Percentiles rank a stretch among this genome's conserved stretches.
phyloP scores from a whole-genome alignment of 768 basidiomycete genomes.

The Gymnopilus dilepis region DNA sequence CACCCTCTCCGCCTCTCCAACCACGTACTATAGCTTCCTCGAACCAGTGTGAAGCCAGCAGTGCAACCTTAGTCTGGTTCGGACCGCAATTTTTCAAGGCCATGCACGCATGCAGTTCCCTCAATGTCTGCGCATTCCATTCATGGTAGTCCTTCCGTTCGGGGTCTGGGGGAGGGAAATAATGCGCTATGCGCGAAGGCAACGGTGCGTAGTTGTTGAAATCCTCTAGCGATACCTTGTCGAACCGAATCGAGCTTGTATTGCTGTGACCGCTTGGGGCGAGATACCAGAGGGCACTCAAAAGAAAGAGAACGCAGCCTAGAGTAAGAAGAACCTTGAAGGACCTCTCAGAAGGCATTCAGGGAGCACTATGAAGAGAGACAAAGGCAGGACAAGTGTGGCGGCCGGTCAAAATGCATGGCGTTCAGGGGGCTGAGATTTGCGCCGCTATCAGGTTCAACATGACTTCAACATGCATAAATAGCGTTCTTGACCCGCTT shows the following conservation, averaged over 20 bases:
- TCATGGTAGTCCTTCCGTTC: constrained; percentile 30
- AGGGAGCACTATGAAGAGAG: neutral
- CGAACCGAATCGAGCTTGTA: neutral
- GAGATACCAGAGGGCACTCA: neutral
- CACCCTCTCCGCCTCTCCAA: constrained; percentile 35
- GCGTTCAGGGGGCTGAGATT: neutral
- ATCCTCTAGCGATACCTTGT: neutral
- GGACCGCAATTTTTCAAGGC: constrained; percentile 32
- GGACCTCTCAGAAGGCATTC: neutral
- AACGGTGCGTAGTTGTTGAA: constrained; percentile 4
- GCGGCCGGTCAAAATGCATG: neutral
- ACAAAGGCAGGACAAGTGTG: neutral
- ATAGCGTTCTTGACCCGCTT: neutral
- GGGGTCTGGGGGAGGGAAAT: constrained; percentile 24
- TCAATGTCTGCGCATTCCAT: constrained; percentile 32
- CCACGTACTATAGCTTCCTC: constrained; percentile 26
- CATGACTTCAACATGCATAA: neutral
- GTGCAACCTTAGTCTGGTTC: constrained; percentile 40
- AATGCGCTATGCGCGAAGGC: constrained; percentile 14
- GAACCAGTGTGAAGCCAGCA: constrained; percentile 35
- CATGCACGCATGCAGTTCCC: constrained; percentile 34
- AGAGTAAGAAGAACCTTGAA: neutral
- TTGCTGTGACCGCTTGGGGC: neutral
- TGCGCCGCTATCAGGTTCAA: neutral
- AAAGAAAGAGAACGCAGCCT: neutral